Evolutionary conservation across 2,329 filamentous ascomycete species (phyloP), one percentile per base, ranked within the genome.

Genomic region (Penicillium decumbens): DNA sequence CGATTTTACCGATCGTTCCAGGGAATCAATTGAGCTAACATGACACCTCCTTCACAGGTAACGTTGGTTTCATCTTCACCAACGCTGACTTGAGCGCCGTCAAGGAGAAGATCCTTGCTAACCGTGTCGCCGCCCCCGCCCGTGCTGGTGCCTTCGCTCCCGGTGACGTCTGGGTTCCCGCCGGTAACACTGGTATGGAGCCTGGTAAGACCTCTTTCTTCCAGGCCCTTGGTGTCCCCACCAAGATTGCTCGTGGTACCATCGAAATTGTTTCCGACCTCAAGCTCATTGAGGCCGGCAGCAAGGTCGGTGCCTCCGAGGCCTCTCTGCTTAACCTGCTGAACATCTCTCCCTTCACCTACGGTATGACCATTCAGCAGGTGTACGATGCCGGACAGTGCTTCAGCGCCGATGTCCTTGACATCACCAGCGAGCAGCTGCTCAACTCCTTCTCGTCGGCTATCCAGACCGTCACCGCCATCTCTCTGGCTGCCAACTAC

Each of bases 201-300:
- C 95, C 93, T 74, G 95, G 95, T 78, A 98, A 98, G 88, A 98
- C 93, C 72, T 97, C 93, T 74, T 98, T 98, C 90, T 98, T 98
- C 91, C 93, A 98, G 87, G 93, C 93, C 71, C 93, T 98, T 78
- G 92, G 92, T 89, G 90, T 98, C 75, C 93, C 93, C 74, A 98
- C 93, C 84, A 98, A 98, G 90, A 98, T 98, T 80, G 93, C 93
- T 75, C 93, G 93, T 95, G 95, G 93, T 95, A 98, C 93, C 80
- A 98, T 98, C 80, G 93, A 98, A 89, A 98, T 98, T 74, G 96
- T 91, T 60, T 81, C 85, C 69, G 93, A 98, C 74, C 82, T 98
- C 69, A 97, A 96, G 88, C 88, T 98, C 76, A 87, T 97, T 71
- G 90, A 95, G 82, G 83, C 89, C 62, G 85, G 85, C 66, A 80